A percentile compares a stretch with the other conserved stretches of the same genome.
Conservation (phyloP, 306 rosid species). For the Malus asiatica region DNA sequence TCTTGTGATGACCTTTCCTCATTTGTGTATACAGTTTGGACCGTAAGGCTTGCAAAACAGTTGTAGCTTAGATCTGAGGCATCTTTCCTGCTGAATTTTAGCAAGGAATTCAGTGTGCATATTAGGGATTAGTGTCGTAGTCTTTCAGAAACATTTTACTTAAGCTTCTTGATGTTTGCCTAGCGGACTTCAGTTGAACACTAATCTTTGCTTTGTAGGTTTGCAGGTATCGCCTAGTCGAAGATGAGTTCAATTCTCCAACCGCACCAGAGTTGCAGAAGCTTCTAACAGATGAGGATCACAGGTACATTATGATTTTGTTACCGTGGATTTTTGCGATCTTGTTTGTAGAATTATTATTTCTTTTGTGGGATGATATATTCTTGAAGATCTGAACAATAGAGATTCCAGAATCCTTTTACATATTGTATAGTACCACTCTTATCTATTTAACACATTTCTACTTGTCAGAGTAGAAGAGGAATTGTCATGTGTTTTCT, state of each 20-base stretch:
- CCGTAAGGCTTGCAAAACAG: neutral
- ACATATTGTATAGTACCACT: neutral
- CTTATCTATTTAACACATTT: neutral
- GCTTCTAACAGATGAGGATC: constrained; percentile 88
- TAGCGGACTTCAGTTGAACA: neutral
- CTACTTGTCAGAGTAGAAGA: neutral
- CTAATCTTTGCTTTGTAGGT: constrained; percentile 50
- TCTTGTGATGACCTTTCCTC: too few relatives aligned
- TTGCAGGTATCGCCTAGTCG: constrained; percentile 76
- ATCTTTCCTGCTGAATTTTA: neutral
- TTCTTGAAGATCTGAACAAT: neutral
- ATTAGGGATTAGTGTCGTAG: neutral
- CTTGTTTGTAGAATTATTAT: neutral
- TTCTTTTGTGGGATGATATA: neutral
- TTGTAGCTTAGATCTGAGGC: neutral
- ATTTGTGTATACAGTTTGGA: neutral
- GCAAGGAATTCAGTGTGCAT: neutral
- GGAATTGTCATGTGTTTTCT: neutral
- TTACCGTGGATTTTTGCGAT: neutral
- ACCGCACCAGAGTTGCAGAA: constrained; percentile 63
- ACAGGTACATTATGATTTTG: constrained; percentile 41
- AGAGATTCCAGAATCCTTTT: neutral
- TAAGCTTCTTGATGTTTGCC: constrained; percentile 4
- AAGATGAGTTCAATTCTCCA: constrained; percentile 82
- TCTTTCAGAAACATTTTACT: neutral